Percentiles rank a stretch among this genome's conserved stretches.
These are phyloP conservation scores for Litsea cubeba DNA, from an alignment of 164 flowering plant species.

Conservation along the genomic window DNA sequence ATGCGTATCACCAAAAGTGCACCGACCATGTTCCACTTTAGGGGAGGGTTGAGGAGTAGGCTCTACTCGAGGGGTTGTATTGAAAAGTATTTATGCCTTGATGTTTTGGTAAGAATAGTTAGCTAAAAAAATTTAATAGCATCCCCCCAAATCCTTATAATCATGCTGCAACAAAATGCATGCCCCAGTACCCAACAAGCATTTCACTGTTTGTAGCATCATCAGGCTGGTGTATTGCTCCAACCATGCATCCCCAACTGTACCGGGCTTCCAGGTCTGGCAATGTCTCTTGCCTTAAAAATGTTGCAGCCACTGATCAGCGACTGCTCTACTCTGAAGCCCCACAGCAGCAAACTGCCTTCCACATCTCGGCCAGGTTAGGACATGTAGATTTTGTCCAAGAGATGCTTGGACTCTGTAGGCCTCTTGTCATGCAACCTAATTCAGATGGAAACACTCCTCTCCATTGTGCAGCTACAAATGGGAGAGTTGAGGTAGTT, in stretches of 20 bases:
- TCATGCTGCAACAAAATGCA: too few species aligned
- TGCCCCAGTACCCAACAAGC: too few species aligned
- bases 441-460: conserved; percentile 5
- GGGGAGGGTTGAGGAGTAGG: too few species aligned
- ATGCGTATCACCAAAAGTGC: too few species aligned
- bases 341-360: conserved; percentile 1
- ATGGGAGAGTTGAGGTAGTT: background rate
- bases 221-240: too few species aligned
- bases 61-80: too few species aligned
- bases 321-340: background rate
- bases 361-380: conserved; percentile 3
- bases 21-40: too few species aligned
- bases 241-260: background rate
- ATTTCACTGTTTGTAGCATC: too few species aligned
- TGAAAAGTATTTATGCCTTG: too few species aligned
- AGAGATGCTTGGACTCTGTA: conserved; percentile 3
- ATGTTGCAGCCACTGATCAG: background rate
- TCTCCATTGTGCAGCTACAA: conserved; percentile 5
- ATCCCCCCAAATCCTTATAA: too few species aligned
- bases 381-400: conserved; percentile 2
- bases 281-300: background rate
- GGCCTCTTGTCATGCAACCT: background rate
- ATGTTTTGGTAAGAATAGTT: too few species aligned
- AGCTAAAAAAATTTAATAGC: too few species aligned
- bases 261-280: conserved; percentile 1